Conservation (phyloP, 495 filamentous ascomycete genomes). For the Pseudevernia furfuracea region DNA sequence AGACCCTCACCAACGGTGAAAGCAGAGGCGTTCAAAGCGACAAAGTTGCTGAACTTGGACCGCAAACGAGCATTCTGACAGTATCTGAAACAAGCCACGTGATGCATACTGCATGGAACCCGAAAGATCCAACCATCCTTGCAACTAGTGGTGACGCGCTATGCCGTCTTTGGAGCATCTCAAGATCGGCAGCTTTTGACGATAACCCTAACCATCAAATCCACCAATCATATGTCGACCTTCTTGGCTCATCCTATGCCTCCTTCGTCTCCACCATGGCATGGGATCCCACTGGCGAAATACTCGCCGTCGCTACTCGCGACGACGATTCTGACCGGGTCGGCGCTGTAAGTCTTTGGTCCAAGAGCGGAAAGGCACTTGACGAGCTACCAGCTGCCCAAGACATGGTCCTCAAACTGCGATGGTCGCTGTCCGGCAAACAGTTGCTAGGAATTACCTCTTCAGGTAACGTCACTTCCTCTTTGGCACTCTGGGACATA, state of each 20-base stretch:
- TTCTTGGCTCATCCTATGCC: constrained; percentile 30
- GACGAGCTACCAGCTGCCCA: constrained; percentile 44
- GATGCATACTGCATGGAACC: constrained; percentile 70
- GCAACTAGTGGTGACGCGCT: constrained; percentile 70
- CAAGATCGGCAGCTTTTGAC: constrained; percentile 34
- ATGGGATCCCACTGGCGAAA: constrained; percentile 60
- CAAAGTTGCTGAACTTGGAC: constrained; percentile 52
- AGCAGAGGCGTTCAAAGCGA: constrained; percentile 70
- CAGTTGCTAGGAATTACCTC: constrained; percentile 50
- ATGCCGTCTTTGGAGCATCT: constrained; percentile 71
- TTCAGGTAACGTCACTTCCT: constrained; percentile 37
- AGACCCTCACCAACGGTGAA: constrained; percentile 54
- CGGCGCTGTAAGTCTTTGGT: constrained; percentile 62
- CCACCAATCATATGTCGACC: constrained; percentile 27
- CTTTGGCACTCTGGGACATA: constrained; percentile 26
- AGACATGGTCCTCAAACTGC: constrained; percentile 44
- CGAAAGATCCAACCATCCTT: constrained; percentile 63
- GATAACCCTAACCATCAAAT: constrained; percentile 37
- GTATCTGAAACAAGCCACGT: constrained; percentile 56
- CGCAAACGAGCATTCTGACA: constrained; percentile 57
- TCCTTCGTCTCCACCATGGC: constrained; percentile 55
- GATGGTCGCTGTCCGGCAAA: constrained; percentile 52
- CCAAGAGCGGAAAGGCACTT: constrained; percentile 48
- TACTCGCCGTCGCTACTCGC: constrained; percentile 64
- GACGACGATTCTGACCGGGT: constrained; percentile 40